Conservation (phyloP, 2,329 filamentous ascomycete genomes). For the Paramyrothecium roridum region DNA sequence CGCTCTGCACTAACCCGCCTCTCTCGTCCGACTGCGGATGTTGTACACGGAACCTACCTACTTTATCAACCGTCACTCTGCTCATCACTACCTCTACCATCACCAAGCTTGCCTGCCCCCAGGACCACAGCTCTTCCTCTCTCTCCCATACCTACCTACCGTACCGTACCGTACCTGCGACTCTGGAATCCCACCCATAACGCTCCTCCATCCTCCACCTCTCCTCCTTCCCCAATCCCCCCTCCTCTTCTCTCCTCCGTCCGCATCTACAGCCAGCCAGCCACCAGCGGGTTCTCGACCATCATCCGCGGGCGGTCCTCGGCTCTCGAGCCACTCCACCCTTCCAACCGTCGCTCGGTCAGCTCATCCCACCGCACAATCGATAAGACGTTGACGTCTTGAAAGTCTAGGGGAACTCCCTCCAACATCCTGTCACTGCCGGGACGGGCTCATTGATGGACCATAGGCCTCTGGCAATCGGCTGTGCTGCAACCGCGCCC, state of each 20-base stretch:
- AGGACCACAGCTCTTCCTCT: neutral
- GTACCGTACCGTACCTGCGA: slow-evolving; percentile 14
- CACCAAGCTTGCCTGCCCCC: neutral
- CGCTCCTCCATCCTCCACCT: slow-evolving; percentile 12
- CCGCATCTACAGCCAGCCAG: slow-evolving; percentile 18
- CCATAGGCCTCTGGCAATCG: slow-evolving; percentile 30
- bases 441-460: slow-evolving; percentile 29
- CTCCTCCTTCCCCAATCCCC: slow-evolving; percentile 9
- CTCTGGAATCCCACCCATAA: slow-evolving; percentile 8
- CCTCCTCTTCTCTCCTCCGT: slow-evolving; percentile 9
- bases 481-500: slow-evolving; percentile 26
- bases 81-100: neutral
- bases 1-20: neutral
- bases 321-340: slow-evolving; percentile 1
- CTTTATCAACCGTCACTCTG: neutral
- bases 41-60: neutral
- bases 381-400: neutral
- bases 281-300: slow-evolving; percentile 17
- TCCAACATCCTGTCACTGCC: neutral
- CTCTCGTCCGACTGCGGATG: neutral
- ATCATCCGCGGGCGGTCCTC: slow-evolving; percentile 18
- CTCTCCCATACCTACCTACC: slow-evolving; percentile 16
- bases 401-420: neutral
- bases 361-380: no score
- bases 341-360: neutral